Base-by-base conservation (phyloP, 2,329 filamentous ascomycete genomes). In the Aspergillus pseudoglaucus region DNA sequence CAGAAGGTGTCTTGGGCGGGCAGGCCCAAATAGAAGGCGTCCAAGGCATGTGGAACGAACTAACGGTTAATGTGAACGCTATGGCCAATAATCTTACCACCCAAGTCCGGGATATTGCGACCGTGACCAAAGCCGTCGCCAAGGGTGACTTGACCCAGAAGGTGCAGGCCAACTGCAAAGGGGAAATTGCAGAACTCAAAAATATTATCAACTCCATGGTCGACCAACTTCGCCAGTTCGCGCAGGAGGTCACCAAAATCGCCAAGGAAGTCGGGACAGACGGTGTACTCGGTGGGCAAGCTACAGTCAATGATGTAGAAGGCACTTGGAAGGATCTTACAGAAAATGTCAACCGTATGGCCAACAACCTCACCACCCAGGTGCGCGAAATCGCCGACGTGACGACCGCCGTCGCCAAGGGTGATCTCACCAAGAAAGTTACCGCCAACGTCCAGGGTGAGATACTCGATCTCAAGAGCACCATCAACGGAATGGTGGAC, bases 191-290 rank as follows among this genome's bases (percentile, higher is more conserved):
- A 65, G 89, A 88, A 74, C 85, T 98, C 63, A 98, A 98, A 72
- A 90, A 90, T 51, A 97, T 93, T 42, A 98, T 97, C 76, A 98
- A 98, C 72, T 93, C 88, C 66, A 98, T 98, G 91, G 91, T 98
- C 57, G 93, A 96, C 67, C 93, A 96, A 68, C 77, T 98, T 49
- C 89, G 95, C 64, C 90, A 96, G 64, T 97, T 97, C 65, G 93
- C 93, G 8, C 87, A 90, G 63, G 91, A 97, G 73, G 93, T 98
- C 59, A 97, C 91, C 33, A 94, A 93, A 70, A 87, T 98, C 62
- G 91, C 91, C 33, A 86, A 89, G 66, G 91, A 97, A 70, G 93
- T 97, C 76, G 91, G 91, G 51, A 97, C 93, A 1, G 91, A 98
- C 69, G 91, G 91, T 60, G 84, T 90, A 53, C 80, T 98, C 14